Evolutionary conservation across 169 alveolate species (phyloP).

Genomic region (Plasmodium coatneyi): DNA sequence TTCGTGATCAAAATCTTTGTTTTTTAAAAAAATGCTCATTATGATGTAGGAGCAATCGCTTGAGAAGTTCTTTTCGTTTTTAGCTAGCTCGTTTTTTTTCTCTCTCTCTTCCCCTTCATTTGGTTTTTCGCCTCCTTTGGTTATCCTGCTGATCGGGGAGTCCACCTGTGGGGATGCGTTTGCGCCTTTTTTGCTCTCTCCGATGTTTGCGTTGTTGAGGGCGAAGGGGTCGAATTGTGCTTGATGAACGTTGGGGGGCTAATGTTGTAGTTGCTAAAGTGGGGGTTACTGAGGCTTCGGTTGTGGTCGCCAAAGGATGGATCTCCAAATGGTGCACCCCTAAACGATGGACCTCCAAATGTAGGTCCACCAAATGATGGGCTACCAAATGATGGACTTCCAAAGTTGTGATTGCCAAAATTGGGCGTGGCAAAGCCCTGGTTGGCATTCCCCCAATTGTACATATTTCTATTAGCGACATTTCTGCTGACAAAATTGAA

Average conservation of each 20-base stretch:
- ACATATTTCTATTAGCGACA: not conserved
- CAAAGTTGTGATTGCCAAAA: not conserved
- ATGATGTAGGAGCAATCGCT: constrained; percentile 38
- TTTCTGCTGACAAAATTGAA: constrained; percentile 35
- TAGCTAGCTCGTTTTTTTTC: constrained; percentile 12
- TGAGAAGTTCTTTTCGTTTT: constrained; percentile 18
- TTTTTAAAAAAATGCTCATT: constrained; percentile 61
- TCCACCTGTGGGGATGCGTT: not conserved
- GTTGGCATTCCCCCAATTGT: constrained; percentile 6
- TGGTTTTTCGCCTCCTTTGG: not conserved
- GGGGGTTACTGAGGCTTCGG: not conserved
- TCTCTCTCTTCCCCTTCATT: not conserved
- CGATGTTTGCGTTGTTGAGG: not conserved
- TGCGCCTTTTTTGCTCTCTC: not conserved
- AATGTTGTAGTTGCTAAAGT: not conserved
- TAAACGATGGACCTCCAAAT: not conserved
- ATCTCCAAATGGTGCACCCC: not conserved
- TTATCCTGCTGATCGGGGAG: not conserved
- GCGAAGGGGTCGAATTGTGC: not conserved
- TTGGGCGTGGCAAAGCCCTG: constrained; percentile 5
- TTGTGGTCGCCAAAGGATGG: not conserved
- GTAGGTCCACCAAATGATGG: not conserved
- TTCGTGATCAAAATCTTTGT: constrained; percentile 51
- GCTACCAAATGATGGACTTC: not conserved
- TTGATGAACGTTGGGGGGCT: not conserved